Conservation (phyloP, 1,284 basidiomycete genomes). For the Sporisorium exsertum region DNA sequence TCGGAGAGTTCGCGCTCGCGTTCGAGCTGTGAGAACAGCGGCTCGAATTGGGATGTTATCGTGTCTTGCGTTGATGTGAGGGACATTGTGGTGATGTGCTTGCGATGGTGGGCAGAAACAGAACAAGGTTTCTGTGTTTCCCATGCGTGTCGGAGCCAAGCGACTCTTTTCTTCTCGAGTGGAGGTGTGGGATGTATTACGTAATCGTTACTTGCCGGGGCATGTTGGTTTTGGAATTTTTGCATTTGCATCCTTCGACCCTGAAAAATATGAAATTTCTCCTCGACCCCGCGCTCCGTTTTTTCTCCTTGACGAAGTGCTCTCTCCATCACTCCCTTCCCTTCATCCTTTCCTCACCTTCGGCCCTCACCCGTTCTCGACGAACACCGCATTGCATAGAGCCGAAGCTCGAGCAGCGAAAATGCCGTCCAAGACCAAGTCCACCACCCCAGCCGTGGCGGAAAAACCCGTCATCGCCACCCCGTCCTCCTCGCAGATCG, state of each 20-base stretch:
- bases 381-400: background rate
- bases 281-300: background rate
- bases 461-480: conserved; percentile 33
- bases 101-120: background rate
- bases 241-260: conserved; percentile 3
- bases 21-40: conserved; percentile 53
- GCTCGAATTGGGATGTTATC: conserved; percentile 29
- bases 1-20: conserved; percentile 39
- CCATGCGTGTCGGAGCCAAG: background rate
- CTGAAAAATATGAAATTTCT: background rate
- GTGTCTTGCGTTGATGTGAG: background rate
- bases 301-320: background rate
- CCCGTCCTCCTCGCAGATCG: conserved; percentile 23
- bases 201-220: conserved; percentile 28
- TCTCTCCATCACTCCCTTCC: no score
- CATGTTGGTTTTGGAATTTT: conserved; percentile 28
- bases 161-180: conserved; percentile 16
- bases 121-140: background rate
- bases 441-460: background rate
- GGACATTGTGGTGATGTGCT: background rate
- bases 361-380: background rate
- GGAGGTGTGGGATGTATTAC: conserved; percentile 18
- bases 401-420: background rate
- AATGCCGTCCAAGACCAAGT: conserved; percentile 26
- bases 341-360: no score